Percentiles rank a stretch among this genome's conserved stretches.
Evolutionary conservation across 1,284 basidiomycete species (phyloP).

Genomic region (Exsudoporus floridanus): DNA sequence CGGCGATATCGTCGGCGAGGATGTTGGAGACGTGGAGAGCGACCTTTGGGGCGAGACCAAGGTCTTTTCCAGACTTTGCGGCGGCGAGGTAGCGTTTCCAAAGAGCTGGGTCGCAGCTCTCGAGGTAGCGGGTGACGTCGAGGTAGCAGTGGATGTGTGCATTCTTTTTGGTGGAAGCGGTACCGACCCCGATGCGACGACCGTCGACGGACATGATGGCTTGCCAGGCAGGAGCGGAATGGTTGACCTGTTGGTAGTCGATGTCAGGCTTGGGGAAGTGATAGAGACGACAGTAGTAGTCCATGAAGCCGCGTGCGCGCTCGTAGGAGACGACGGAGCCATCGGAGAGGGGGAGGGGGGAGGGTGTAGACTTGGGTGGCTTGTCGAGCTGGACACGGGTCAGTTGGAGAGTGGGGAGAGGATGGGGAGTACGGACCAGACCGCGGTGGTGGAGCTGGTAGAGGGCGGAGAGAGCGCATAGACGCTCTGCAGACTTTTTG

Average conservation of each 20-base stretch:
- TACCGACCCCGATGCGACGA: slow-evolving; percentile 78
- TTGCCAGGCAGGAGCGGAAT: slow-evolving; percentile 58
- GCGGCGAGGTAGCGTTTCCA: slow-evolving; percentile 75
- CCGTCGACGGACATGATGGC: slow-evolving; percentile 82
- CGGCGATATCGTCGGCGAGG: slow-evolving; percentile 74
- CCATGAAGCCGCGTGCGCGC: slow-evolving; percentile 87
- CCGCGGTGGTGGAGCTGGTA: slow-evolving; percentile 66
- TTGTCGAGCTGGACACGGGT: slow-evolving; percentile 28
- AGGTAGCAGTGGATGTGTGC: slow-evolving; percentile 79
- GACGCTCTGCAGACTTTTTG: slow-evolving; percentile 71
- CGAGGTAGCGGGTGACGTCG: slow-evolving; percentile 86
- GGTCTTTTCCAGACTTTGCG: slow-evolving; percentile 60
- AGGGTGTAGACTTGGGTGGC: slow-evolving; percentile 25
- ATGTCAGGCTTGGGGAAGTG: slow-evolving; percentile 82
- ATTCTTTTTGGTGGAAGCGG: slow-evolving; percentile 70
- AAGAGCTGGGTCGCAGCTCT: slow-evolving; percentile 76
- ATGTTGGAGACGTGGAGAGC: slow-evolving; percentile 67
- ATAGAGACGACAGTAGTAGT: slow-evolving; percentile 88
- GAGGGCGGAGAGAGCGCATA: slow-evolving; percentile 73
- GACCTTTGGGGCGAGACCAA: slow-evolving; percentile 73
- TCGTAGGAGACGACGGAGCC: slow-evolving; percentile 69
- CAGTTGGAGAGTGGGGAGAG: background rate
- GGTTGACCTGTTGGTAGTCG: slow-evolving; percentile 44
- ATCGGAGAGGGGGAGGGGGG: slow-evolving; percentile 53
- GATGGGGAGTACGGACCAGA: slow-evolving; percentile 42